Evolutionary conservation across 192 early-diverging fungal species (phyloP).

Genomic region (Coemansia reversa): DNA sequence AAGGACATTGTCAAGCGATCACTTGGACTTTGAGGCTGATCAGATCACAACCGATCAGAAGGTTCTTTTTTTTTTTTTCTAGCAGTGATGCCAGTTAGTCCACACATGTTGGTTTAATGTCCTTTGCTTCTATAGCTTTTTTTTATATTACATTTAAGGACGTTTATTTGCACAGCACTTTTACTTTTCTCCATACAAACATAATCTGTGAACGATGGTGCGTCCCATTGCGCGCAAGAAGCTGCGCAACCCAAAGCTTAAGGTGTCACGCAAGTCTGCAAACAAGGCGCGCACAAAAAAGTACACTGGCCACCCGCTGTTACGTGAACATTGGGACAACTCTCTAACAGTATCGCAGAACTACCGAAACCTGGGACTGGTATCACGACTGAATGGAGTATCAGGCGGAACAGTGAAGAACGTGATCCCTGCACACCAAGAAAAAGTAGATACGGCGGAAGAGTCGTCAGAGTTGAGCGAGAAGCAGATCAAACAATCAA

Average conservation of each 20-base stretch:
- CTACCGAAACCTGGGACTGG: constrained; percentile 69
- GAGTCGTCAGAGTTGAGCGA: constrained; percentile 15
- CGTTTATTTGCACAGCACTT: constrained; percentile 1
- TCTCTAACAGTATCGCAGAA: constrained; percentile 68
- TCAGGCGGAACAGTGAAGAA: constrained; percentile 56
- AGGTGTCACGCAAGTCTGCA: constrained; percentile 61
- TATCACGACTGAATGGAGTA: constrained; percentile 64
- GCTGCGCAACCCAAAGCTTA: constrained; percentile 60
- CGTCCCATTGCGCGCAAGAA: constrained; percentile 67
- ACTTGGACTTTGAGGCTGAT: constrained; percentile 64
- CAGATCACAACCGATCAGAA: not conserved
- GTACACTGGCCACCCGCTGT: constrained; percentile 59
- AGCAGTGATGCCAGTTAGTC: too few species aligned
- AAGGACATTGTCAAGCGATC: constrained; percentile 71
- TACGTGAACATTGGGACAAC: constrained; percentile 70
- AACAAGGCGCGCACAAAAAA: constrained; percentile 63
- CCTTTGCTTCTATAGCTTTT: constrained; percentile 11
- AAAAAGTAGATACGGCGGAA: constrained; percentile 4
- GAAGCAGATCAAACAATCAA: constrained; percentile 56
- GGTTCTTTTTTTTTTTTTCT: not conserved
- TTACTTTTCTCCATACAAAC: not conserved
- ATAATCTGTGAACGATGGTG: constrained; percentile 53
- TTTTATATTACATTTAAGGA: not conserved
- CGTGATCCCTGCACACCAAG: constrained; percentile 14
- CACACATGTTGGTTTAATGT: too few species aligned